phyloP scores from a whole-genome alignment of 2,329 filamentous ascomycete genomes.

The Fusarium sp. region DNA sequence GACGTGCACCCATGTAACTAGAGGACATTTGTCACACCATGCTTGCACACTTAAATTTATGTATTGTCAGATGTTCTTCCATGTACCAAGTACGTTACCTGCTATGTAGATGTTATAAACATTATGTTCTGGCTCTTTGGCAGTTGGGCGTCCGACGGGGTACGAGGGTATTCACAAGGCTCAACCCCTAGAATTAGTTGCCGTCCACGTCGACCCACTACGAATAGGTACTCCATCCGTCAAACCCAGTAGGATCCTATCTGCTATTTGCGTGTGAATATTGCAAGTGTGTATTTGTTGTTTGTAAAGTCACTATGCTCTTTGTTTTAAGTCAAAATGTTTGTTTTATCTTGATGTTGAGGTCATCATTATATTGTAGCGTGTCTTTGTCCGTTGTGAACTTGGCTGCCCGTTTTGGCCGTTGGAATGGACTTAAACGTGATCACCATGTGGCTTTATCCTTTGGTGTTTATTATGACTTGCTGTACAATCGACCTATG shows the following conservation, averaged over 20 bases:
- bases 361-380: background rate
- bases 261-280: background rate
- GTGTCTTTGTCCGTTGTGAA: background rate
- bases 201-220: slow-evolving; percentile 13
- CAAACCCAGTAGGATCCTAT: background rate
- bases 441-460: rapidly evolving
- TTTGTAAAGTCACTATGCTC: background rate
- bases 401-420: background rate
- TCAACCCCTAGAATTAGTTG: slow-evolving; percentile 7
- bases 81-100: rapidly evolving
- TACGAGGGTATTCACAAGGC: slow-evolving; percentile 20
- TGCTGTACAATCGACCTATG: background rate
- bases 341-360: background rate
- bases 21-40: background rate
- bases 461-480: background rate
- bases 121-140: background rate
- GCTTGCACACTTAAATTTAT: background rate
- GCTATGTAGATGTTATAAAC: rapidly evolving
- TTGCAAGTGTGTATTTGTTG: background rate
- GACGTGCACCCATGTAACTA: background rate
- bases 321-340: slow-evolving; percentile 2
- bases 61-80: rapidly evolving
- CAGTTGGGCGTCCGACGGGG: background rate
- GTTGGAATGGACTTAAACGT: background rate
- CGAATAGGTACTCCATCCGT: background rate